Base-by-base conservation (phyloP, 768 basidiomycete species). In the Hygrocybe coccinea region DNA sequence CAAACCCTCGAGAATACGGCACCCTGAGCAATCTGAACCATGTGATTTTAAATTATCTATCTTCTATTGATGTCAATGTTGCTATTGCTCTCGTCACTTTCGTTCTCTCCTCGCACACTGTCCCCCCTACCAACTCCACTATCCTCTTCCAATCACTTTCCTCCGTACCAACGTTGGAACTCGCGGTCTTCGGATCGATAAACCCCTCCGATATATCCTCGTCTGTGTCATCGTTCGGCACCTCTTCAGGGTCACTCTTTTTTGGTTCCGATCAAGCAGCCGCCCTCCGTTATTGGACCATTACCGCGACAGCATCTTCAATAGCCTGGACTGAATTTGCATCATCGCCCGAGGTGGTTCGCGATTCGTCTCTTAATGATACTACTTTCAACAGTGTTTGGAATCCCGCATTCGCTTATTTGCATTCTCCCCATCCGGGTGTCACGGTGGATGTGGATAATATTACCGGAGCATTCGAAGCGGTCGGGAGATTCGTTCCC, bases 111-210 rank as follows among this genome's bases (percentile, higher is more conserved):
- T 65, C 66, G 14, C 61, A 67, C 9, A 67, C 70, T 12, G 65
- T 69, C 10, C 79, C 82, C 7, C 80, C 82, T 3, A 60, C 71
- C 3, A 67, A 67, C 17, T 62, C 71, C 22, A 73, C 79, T 9
- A 38, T 67, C 12, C 67, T 83, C 5, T 74, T 69, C 52, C 62
- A 69, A 50, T 70, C 74, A 2, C 61, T 84, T n/a, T 59, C 73
- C 10, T 63, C 69, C 1, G 69, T 86, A 44, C 85, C 84, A 21
- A 57, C 69, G 1, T 62, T 87, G 35, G 85, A 86, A 66, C 81
- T 85, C 3, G 84, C 83, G 1, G 62, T 86, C n/a, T 86, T 86
- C 63, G 85, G 85, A 5, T 70, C 76, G 12, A 65, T 86, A 22
- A 62, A 65, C 12, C 73, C 78, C 15, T 59, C 75, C 2, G 85